These are phyloP conservation scores for Cutaneotrichosporon arboriforme DNA, from an alignment of 1,284 basidiomycete species.

Conservation along the genomic window DNA sequence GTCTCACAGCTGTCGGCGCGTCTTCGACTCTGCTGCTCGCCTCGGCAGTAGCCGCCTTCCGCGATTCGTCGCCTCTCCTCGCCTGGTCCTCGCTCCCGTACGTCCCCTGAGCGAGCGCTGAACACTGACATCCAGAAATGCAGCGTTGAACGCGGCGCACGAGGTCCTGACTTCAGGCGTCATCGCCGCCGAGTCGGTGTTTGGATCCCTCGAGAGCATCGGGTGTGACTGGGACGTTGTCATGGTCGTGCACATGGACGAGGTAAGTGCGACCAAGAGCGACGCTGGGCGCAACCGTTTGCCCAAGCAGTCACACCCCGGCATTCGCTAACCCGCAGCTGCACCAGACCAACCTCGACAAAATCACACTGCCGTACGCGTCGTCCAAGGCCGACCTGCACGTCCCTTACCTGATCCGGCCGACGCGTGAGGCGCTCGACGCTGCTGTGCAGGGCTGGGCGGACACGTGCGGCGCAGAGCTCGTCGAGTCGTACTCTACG, in stretches of 20 bases:
- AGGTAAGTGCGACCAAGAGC: slow-evolving; percentile 55
- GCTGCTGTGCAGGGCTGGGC: slow-evolving; percentile 32
- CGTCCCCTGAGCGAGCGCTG: slow-evolving; percentile 11
- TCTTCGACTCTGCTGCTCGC: slow-evolving; percentile 25
- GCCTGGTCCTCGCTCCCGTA: slow-evolving; percentile 40
- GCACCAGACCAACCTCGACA: slow-evolving; percentile 32
- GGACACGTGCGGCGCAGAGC: slow-evolving; percentile 30
- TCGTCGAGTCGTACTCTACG: slow-evolving; percentile 15
- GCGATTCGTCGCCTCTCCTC: slow-evolving; percentile 40
- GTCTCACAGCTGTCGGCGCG: slow-evolving; percentile 20
- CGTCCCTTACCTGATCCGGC: slow-evolving; percentile 19
- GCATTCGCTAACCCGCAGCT: slow-evolving; percentile 21
- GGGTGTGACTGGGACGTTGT: slow-evolving; percentile 50
- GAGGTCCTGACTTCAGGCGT: slow-evolving; percentile 29
- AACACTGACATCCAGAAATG: slow-evolving; percentile 22
- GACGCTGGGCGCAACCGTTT: no score
- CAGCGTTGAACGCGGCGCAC: slow-evolving; percentile 22
- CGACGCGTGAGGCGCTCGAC: slow-evolving; percentile 23
- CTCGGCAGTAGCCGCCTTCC: slow-evolving; percentile 28
- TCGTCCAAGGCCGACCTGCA: slow-evolving; percentile 25
- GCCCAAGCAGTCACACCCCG: no score
- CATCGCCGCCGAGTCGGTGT: slow-evolving; percentile 33
- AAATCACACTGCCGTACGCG: slow-evolving; percentile 15
- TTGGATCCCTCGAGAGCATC: slow-evolving; percentile 30
- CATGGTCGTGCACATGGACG: slow-evolving; percentile 91